Evolutionary conservation across 257 asterid genomes (phyloP).

Genomic region (Salvia splendens): DNA sequence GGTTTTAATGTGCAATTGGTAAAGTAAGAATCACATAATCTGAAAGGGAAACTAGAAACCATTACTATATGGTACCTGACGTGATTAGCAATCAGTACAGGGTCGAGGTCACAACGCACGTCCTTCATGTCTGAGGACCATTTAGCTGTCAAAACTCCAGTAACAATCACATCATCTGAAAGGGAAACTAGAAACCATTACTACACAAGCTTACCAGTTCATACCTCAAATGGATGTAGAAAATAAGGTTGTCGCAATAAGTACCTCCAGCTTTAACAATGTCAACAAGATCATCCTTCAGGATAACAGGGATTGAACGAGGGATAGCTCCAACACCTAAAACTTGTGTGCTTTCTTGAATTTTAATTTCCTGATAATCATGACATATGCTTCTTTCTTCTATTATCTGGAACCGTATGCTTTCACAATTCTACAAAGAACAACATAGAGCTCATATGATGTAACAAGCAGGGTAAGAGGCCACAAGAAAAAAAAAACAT

Average conservation of each 20-base stretch:
- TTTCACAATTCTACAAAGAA: conserved; percentile 66
- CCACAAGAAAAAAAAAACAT: background rate
- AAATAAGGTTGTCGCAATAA: conserved; percentile 10
- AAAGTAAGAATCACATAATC: too few relatives aligned
- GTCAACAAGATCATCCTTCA: conserved; percentile 97
- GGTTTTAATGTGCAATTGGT: too few relatives aligned
- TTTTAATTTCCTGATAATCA: conserved; percentile 97
- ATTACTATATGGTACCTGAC: conserved; percentile 72
- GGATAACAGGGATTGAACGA: conserved; percentile 86
- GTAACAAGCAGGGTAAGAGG: conserved; percentile 22
- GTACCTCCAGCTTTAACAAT: conserved; percentile 98
- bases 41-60: too few relatives aligned
- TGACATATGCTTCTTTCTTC: conserved; percentile 82
- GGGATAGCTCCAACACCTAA: conserved; percentile 98
- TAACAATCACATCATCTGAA: conserved; percentile 89
- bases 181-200: conserved; percentile 30
- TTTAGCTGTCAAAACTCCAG: conserved; percentile 89
- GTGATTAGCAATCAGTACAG: conserved; percentile 84
- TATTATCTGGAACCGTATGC: conserved; percentile 76
- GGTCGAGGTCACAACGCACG: conserved; percentile 98
- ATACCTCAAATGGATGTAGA: conserved; percentile 9
- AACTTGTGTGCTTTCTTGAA: conserved; percentile 95
- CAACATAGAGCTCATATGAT: conserved; percentile 21
- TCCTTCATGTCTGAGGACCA: conserved; percentile 83
- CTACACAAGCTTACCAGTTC: conserved; percentile 21